These are phyloP conservation scores for Scheffersomyces spartinae DNA, from an alignment of 805 yeast genomes.

Conservation along the genomic window DNA sequence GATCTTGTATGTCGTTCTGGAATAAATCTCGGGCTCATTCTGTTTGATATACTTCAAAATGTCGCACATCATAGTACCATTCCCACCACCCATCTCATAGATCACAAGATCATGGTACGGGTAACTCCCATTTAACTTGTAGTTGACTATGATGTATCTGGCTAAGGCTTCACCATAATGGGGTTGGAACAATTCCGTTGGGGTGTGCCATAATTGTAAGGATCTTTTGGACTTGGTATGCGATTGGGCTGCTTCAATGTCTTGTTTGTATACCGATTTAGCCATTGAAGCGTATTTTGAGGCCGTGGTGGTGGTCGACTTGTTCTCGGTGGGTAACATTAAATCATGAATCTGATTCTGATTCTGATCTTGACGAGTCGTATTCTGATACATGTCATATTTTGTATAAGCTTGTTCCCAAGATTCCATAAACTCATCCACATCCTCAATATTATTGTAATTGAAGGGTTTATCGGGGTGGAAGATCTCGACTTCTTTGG, in stretches of 20 bases:
- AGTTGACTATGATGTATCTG: conserved; percentile 60
- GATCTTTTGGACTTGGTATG: conserved; percentile 18
- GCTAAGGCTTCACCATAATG: conserved; percentile 82
- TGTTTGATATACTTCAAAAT: conserved; percentile 52
- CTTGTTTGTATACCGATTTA: conserved; percentile 14
- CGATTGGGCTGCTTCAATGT: conserved; percentile 7
- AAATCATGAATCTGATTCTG: too few species aligned
- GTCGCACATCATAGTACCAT: conserved; percentile 75
- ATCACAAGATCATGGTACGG: conserved; percentile 65
- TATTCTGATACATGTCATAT: conserved; percentile 26
- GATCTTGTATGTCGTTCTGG: conserved; percentile 53
- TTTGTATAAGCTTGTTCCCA: conserved; percentile 56
- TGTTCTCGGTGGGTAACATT: conserved; percentile 1
- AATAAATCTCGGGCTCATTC: conserved; percentile 64
- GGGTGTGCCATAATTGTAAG: conserved; percentile 80
- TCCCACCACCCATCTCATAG: conserved; percentile 87
- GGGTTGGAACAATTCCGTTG: conserved; percentile 77
- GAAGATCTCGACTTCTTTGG: conserved; percentile 68
- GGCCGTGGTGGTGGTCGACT: neutral
- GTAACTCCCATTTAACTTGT: conserved; percentile 48
- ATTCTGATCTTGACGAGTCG: conserved; percentile 5
- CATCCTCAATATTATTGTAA: conserved; percentile 43
- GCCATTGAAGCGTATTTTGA: conserved; percentile 20
- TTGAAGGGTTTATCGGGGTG: conserved; percentile 56
- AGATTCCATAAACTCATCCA: conserved; percentile 56